Conservation (phyloP, 2,329 filamentous ascomycete genomes). For the Aspergillus texensis region DNA sequence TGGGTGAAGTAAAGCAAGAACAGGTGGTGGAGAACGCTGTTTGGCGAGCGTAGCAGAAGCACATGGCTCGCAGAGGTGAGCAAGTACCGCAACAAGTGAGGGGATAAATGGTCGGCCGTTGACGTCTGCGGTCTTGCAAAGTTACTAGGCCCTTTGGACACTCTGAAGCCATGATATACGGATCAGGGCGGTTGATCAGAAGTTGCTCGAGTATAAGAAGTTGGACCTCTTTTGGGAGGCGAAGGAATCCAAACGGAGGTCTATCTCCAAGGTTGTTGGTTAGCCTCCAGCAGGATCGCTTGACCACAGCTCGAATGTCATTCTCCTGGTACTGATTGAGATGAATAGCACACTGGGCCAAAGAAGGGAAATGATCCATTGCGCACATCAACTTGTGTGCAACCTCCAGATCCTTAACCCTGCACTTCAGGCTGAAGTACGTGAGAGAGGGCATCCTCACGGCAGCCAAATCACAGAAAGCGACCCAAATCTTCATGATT, state of each 20-base stretch:
- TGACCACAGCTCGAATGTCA: slow-evolving; percentile 19
- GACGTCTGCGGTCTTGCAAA: slow-evolving; percentile 19
- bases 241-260: slow-evolving; percentile 24
- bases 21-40: slow-evolving; percentile 28
- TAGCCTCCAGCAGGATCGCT: slow-evolving; percentile 19
- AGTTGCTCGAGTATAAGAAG: slow-evolving; percentile 25
- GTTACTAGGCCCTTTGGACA: slow-evolving; percentile 14
- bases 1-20: slow-evolving; percentile 25
- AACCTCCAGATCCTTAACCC: slow-evolving; percentile 22
- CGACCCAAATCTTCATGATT: slow-evolving; percentile 20
- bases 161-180: slow-evolving; percentile 12
- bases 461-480: slow-evolving; percentile 21
- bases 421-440: slow-evolving; percentile 28
- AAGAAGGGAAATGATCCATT: slow-evolving; percentile 25
- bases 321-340: slow-evolving; percentile 18
- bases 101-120: slow-evolving; percentile 7
- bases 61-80: slow-evolving; percentile 21
- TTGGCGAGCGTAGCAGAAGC: slow-evolving; percentile 26
- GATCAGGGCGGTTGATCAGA: slow-evolving; percentile 20
- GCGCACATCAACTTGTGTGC: slow-evolving; percentile 18
- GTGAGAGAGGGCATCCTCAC: slow-evolving; percentile 20
- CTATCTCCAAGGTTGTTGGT: slow-evolving; percentile 15
- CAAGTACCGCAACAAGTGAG: slow-evolving; percentile 28
- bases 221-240: slow-evolving; percentile 32
- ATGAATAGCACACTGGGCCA: slow-evolving; percentile 26